These are phyloP conservation scores for Tetradesmus obliquus DNA, from an alignment of 139 green algal genomes.

Conservation along the genomic window DNA sequence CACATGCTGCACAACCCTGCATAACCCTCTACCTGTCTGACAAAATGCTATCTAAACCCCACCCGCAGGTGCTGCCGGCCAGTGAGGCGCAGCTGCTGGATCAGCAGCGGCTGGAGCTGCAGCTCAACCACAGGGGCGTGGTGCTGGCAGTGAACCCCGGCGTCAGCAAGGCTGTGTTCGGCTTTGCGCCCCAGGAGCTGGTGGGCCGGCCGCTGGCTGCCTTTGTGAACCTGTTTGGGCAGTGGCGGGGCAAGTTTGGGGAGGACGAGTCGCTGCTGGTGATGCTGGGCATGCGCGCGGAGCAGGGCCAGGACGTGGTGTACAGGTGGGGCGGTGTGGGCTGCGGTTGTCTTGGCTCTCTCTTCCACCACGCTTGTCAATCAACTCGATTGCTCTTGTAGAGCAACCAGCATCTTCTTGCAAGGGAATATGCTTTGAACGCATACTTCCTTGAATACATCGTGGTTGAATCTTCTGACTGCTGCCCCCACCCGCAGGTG, in stretches of 20 bases:
- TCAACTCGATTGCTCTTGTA: no score
- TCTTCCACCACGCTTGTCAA: no score
- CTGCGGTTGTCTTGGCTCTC: no score
- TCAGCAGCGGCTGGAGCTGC: slow-evolving; percentile 24
- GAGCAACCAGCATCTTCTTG: no score
- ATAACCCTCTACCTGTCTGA: neutral
- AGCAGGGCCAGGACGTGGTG: neutral
- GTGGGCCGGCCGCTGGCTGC: slow-evolving; percentile 17
- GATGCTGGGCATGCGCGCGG: slow-evolving; percentile 2
- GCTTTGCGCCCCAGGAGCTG: neutral
- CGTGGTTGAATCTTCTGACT: no score
- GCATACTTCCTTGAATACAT: no score
- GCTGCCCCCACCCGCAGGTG: neutral
- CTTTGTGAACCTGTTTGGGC: slow-evolving; percentile 34
- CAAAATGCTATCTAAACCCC: neutral
- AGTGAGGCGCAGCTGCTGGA: slow-evolving; percentile 10
- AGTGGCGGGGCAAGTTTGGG: slow-evolving; percentile 25
- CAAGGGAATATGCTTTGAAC: no score
- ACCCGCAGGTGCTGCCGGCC: neutral
- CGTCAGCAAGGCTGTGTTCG: slow-evolving; percentile 21
- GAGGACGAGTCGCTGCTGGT: slow-evolving; percentile 28
- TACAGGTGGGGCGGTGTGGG: no score
- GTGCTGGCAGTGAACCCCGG: slow-evolving; percentile 29
- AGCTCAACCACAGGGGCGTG: slow-evolving; percentile 3
- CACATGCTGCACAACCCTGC: no score